Percentiles rank a stretch among this genome's conserved stretches.
phyloP scores from a whole-genome alignment of 2,329 filamentous ascomycete genomes.

The Sclerotinia subarctica region DNA sequence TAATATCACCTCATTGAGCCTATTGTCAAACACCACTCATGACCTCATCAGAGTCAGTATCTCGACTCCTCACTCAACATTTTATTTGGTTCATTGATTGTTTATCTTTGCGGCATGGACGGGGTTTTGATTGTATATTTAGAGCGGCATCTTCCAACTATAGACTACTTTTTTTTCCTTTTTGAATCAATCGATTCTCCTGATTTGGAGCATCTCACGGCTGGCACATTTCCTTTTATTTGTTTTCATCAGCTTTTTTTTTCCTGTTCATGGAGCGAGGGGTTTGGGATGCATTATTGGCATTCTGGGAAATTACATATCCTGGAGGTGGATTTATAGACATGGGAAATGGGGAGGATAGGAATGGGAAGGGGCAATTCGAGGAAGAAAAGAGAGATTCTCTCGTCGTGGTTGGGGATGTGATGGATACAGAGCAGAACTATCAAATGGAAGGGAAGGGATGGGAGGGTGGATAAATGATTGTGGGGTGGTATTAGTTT shows the following conservation, averaged over 20 bases:
- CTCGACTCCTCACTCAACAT: constrained; percentile 1
- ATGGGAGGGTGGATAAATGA: not conserved
- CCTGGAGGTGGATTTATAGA: constrained; percentile 13
- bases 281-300: constrained; percentile 9
- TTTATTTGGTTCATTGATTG: constrained; percentile 6
- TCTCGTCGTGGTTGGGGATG: not conserved
- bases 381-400: not conserved
- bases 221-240: constrained; percentile 8
- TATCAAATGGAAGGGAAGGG: not conserved
- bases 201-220: not conserved
- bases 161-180: constrained; percentile 18
- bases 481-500: not conserved
- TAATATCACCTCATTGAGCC: constrained; percentile 6
- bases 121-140: constrained; percentile 19
- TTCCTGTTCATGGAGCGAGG: not conserved
- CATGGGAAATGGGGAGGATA: not conserved
- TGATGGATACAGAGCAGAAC: not conserved
- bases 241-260: constrained; percentile 16
- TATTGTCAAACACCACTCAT: not conserved
- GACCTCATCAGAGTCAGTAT: not conserved
- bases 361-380: not conserved
- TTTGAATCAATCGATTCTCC: constrained; percentile 10
- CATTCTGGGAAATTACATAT: constrained; percentile 13
- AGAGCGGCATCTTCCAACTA: constrained; percentile 18
- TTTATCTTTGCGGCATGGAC: constrained; percentile 9